Percentiles rank a stretch among this genome's conserved stretches.
phyloP scores from a whole-genome alignment of 352 stramenopile genomes.

The Pythium aristosporum region DNA sequence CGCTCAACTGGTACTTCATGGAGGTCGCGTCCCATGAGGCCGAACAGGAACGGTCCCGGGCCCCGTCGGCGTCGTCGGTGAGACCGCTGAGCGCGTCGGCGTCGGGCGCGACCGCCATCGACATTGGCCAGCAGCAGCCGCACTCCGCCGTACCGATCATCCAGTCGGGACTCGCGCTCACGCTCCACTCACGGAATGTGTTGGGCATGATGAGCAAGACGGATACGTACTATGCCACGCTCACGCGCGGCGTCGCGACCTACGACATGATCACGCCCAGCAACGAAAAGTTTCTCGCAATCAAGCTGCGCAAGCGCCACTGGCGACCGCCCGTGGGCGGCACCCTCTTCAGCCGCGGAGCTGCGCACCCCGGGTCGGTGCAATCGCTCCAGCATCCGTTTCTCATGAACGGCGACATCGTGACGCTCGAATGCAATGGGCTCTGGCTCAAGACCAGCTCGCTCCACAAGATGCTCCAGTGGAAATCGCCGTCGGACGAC shows the following conservation, averaged over 20 bases:
- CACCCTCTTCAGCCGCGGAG: constrained; percentile 4
- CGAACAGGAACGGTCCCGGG: constrained; percentile 28
- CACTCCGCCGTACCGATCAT: constrained; percentile 43
- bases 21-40: constrained; percentile 51
- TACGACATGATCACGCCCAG: constrained; percentile 85
- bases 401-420: constrained; percentile 83
- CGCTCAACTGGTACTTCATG: constrained; percentile 88
- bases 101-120: background rate
- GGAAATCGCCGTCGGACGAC: constrained; percentile 81
- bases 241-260: constrained; percentile 61
- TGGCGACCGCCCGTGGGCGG: constrained; percentile 42
- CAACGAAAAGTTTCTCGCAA: constrained; percentile 83
- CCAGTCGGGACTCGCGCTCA: constrained; percentile 72
- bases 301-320: constrained; percentile 74
- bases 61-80: background rate
- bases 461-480: constrained; percentile 84
- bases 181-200: constrained; percentile 63
- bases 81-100: background rate
- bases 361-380: background rate
- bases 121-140: background rate
- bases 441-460: constrained; percentile 76
- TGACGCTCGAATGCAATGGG: constrained; percentile 86
- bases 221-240: constrained; percentile 82
- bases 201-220: constrained; percentile 85
- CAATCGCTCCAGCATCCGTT: constrained; percentile 44